Conservation (phyloP, 75 land plant species). For the Picea sitchensis region DNA sequence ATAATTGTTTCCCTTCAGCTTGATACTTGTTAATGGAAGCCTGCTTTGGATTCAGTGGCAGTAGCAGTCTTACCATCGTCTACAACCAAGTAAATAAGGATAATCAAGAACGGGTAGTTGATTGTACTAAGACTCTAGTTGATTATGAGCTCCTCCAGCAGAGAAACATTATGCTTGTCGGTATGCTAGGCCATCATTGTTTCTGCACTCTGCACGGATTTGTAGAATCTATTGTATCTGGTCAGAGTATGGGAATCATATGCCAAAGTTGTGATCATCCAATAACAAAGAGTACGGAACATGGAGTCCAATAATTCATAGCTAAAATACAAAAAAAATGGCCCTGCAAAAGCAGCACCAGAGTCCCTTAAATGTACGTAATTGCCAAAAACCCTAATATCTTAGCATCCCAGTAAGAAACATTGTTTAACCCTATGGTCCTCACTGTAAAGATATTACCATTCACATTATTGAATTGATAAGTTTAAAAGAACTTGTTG, state of each 20-base stretch:
- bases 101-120: conserved; percentile 41
- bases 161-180: conserved; percentile 36
- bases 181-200: conserved; percentile 90
- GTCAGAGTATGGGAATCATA: conserved; percentile 68
- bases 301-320: conserved; percentile 86
- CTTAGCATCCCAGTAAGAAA: too few species aligned
- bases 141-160: conserved; percentile 46
- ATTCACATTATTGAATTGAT: too few species aligned
- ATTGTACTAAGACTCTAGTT: conserved; percentile 64
- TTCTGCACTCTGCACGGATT: conserved; percentile 90
- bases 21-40: too few species aligned
- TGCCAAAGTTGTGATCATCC: conserved; percentile 80
- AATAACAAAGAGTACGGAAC: conserved; percentile 84
- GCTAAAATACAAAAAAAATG: conserved; percentile 67
- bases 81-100: background rate
- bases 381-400: too few species aligned
- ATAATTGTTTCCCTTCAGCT: too few species aligned
- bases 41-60: too few species aligned
- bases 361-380: conserved; percentile 45
- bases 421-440: too few species aligned
- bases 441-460: too few species aligned
- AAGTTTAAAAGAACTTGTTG: too few species aligned
- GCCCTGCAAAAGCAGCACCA: conserved; percentile 59
- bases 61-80: too few species aligned
- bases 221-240: conserved; percentile 89